Conservation (phyloP, 1,284 basidiomycete genomes). For the Sanghuangporus sanghuang region DNA sequence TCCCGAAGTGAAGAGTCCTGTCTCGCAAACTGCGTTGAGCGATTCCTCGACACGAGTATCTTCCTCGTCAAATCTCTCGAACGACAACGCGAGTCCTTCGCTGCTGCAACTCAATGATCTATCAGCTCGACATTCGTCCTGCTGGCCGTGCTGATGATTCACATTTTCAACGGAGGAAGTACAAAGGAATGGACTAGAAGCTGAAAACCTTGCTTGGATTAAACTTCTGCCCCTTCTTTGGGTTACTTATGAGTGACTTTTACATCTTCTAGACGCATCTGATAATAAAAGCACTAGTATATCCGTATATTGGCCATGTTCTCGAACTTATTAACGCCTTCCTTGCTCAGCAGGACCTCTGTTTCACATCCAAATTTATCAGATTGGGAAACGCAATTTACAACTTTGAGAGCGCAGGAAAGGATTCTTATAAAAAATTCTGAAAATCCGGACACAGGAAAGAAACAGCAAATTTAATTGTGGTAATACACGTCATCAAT, state of each 20-base stretch:
- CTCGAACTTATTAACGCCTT: not conserved
- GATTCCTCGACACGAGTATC: constrained; percentile 91
- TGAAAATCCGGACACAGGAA: too few species aligned
- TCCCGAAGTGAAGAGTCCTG: constrained; percentile 82
- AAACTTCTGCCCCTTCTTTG: not conserved
- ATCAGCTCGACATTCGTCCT: not conserved
- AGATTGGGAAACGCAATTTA: too few species aligned
- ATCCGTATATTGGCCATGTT: not conserved
- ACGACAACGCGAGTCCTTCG: constrained; percentile 37
- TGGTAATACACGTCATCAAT: too few species aligned
- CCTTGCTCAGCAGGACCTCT: too few species aligned
- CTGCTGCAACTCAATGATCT: constrained; percentile 19
- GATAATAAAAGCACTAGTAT: not conserved
- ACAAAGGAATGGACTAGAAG: not conserved
- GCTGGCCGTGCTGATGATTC: not conserved
- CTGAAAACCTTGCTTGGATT: not conserved
- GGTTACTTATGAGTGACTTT: not conserved
- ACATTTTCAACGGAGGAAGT: not conserved
- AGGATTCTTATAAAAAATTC: too few species aligned
- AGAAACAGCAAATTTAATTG: too few species aligned
- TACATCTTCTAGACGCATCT: not conserved
- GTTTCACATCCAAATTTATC: too few species aligned
- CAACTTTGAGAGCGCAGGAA: too few species aligned
- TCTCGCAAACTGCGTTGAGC: constrained; percentile 87
- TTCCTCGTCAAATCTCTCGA: constrained; percentile 84